phyloP scores from a whole-genome alignment of 805 yeast genomes.

The Kuraishia ogatae region DNA sequence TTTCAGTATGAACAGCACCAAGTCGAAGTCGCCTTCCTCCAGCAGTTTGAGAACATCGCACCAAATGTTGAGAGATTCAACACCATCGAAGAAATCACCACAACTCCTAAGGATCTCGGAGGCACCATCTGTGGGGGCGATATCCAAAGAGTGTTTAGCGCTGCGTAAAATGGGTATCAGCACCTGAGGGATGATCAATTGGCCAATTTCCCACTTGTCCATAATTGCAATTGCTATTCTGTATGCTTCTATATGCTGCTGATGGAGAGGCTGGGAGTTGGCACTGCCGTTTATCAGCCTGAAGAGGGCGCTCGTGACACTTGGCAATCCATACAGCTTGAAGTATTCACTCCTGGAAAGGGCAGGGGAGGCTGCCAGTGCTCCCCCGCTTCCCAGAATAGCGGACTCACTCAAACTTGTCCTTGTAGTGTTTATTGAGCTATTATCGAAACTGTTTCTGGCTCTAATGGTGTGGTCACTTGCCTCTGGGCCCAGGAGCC shows the following conservation, averaged over 20 bases:
- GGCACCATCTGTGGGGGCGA: constrained; percentile 17
- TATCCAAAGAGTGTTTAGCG: constrained; percentile 24
- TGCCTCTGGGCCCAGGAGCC: constrained; percentile 78
- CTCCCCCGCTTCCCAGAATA: not conserved
- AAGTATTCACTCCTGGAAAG: constrained; percentile 48
- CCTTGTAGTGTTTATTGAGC: not conserved
- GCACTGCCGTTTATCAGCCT: constrained; percentile 30
- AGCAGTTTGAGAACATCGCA: constrained; percentile 42
- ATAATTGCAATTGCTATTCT: constrained; percentile 63
- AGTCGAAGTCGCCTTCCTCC: constrained; percentile 27
- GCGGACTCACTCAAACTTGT: not conserved
- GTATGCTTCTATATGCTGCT: constrained; percentile 40
- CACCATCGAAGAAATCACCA: constrained; percentile 71
- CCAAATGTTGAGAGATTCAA: constrained; percentile 80
- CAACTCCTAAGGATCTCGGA: constrained; percentile 50
- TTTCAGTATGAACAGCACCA: constrained; percentile 50
- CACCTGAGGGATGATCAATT: constrained; percentile 57
- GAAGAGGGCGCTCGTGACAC: constrained; percentile 45
- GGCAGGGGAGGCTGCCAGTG: not conserved
- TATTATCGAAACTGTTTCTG: not conserved
- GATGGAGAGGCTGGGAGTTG: constrained; percentile 13
- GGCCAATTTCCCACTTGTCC: constrained; percentile 95
- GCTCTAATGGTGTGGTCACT: not conserved
- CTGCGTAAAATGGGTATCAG: constrained; percentile 56
- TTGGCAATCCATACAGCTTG: constrained; percentile 40